phyloP scores from a whole-genome alignment of 2,329 filamentous ascomycete genomes.

The Ceratocystiopsis minuta region DNA sequence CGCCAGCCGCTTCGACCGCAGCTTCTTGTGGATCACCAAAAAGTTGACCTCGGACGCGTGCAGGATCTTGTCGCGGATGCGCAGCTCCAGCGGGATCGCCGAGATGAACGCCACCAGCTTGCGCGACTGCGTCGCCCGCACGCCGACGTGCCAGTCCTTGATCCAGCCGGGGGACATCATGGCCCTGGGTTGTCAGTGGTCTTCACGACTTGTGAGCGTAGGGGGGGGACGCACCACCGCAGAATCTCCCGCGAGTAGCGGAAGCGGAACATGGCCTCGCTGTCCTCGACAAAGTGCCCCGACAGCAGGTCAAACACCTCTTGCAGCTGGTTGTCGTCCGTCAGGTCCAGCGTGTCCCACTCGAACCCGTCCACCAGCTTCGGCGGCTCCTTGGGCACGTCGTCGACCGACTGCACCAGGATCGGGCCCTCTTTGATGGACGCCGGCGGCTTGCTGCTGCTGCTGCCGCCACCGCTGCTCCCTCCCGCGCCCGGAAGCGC shows the following conservation, averaged over 20 bases:
- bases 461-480: background rate
- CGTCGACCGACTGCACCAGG: slow-evolving; percentile 57
- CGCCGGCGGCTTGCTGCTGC: slow-evolving; percentile 26
- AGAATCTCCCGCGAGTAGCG: slow-evolving; percentile 83
- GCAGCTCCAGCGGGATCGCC: slow-evolving; percentile 69
- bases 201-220: too few relatives aligned
- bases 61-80: slow-evolving; percentile 58
- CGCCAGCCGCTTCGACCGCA: slow-evolving; percentile 78
- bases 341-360: slow-evolving; percentile 82
- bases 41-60: slow-evolving; percentile 92
- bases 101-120: slow-evolving; percentile 94
- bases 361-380: slow-evolving; percentile 70
- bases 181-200: slow-evolving; percentile 41
- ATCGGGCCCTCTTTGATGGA: slow-evolving; percentile 61
- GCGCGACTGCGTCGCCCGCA: slow-evolving; percentile 63
- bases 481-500: too few relatives aligned
- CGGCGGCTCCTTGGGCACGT: slow-evolving; percentile 61
- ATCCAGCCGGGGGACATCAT: slow-evolving; percentile 89
- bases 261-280: slow-evolving; percentile 93
- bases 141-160: slow-evolving; percentile 86
- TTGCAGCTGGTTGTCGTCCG: slow-evolving; percentile 57
- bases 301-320: slow-evolving; percentile 86
- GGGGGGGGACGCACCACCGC: slow-evolving; percentile 48
- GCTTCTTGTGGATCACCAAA: slow-evolving; percentile 94
- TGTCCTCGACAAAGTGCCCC: slow-evolving; percentile 93